Conservation (phyloP, 2,329 filamentous ascomycete genomes). For the Stenocarpella maydis region DNA sequence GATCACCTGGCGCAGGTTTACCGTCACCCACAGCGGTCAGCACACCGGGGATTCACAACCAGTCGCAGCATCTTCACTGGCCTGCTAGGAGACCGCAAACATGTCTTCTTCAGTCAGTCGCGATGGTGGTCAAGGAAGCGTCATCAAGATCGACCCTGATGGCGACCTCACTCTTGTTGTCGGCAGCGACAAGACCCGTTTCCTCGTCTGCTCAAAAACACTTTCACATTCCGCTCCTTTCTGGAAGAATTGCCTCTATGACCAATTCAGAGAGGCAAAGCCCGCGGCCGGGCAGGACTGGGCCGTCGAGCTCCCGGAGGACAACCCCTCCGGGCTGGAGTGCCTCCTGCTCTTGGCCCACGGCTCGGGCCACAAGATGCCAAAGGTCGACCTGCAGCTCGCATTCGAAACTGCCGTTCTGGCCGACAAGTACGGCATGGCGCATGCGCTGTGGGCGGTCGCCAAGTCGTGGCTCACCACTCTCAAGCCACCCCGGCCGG, state of each 20-base stretch:
- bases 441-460: not conserved
- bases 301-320: slow-evolving; percentile 44
- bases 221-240: not conserved
- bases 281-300: slow-evolving; percentile 33
- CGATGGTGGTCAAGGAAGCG: not conserved
- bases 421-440: slow-evolving; percentile 45
- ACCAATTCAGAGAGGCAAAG: not conserved
- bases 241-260: slow-evolving; percentile 22
- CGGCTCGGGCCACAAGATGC: slow-evolving; percentile 32
- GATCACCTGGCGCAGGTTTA: too few relatives aligned
- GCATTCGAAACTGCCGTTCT: slow-evolving; percentile 41
- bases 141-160: not conserved
- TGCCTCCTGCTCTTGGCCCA: slow-evolving; percentile 40
- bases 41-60: not conserved
- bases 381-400: not conserved
- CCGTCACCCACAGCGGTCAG: not conserved
- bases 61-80: too few relatives aligned
- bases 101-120: not conserved
- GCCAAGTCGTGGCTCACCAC: not conserved
- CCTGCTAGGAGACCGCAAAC: not conserved
- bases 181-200: not conserved
- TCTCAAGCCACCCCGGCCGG: not conserved
- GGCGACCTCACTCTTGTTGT: slow-evolving; percentile 6
- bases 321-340: slow-evolving; percentile 37
- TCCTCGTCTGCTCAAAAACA: slow-evolving; percentile 18